Base-by-base conservation (phyloP, 805 yeast genomes). In the Crinitomyces ghanaensis region DNA sequence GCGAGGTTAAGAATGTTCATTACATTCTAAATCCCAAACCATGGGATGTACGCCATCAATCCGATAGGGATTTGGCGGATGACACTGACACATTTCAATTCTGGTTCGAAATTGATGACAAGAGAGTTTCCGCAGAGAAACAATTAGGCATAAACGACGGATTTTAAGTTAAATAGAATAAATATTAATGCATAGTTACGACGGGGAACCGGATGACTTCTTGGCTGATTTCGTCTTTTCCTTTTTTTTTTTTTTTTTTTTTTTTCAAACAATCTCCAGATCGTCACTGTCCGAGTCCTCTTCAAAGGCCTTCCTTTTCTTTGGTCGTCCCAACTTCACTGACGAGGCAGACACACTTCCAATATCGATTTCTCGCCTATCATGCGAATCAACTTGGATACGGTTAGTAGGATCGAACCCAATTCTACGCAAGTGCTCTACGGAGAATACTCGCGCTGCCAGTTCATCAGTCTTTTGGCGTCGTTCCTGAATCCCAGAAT, bases 1-100 rank as follows among this genome's bases (percentile, higher is more conserved):
- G 53, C 6, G 63, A 60, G 39, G 72, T 73, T 33, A 73, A 72
- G 47, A 71, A 68, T 39, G 59, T 72, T 27, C 79, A 72, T 50
- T 72, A 66, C 46, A 72, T 72, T 20, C 40, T 72, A 26, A 62
- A 65, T 4, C 77, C 78, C 8, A 72, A 72, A 53, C 79, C 79
- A 3, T 72, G 79, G 79, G 66, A 71, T 27, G 62, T 60, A 14
- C 37, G 46, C 3, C 48, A 50, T 13, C 41, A 45, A 13, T 48
- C 35, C 18, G 41, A 49, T 5, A 44, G 45, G 31, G 45, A 45
- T 23, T 49, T 42, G 22, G 47, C 50, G 4, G 74, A 68, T 40
- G 59, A 55, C 2, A 62, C 74, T 0, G 59, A 51, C 2, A 68
- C 76, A 4, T 73, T 73, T 43, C 43, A 52, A 11, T 53, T 51